Percentiles rank a stretch among this genome's conserved stretches.
Conservation (phyloP, 176 grass and related monocot species). For the Poa annua region DNA sequence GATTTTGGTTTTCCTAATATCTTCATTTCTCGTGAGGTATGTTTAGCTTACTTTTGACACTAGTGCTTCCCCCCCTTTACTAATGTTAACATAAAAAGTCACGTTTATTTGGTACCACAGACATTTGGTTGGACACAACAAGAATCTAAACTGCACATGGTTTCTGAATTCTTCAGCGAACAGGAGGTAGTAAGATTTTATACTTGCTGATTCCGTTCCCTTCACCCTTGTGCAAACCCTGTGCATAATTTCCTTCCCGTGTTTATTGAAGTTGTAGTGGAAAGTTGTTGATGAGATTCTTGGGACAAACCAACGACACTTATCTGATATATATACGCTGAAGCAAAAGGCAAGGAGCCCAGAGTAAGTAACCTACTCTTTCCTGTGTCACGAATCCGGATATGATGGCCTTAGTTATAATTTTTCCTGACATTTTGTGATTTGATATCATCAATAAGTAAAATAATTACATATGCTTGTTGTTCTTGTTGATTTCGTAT, state of each 20-base stretch:
- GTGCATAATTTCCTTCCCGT: slow-evolving; percentile 60
- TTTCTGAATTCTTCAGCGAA: slow-evolving; percentile 89
- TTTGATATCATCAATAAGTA: background rate
- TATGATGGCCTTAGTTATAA: slow-evolving; percentile 2
- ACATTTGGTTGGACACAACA: slow-evolving; percentile 88
- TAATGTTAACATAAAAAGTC: background rate
- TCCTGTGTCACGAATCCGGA: background rate
- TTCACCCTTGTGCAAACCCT: slow-evolving; percentile 20
- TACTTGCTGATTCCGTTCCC: slow-evolving; percentile 28
- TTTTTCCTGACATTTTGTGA: background rate
- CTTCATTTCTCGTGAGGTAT: slow-evolving; percentile 99
- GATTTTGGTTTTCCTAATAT: slow-evolving; percentile 96
- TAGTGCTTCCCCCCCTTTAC: background rate
- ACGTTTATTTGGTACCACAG: slow-evolving; percentile 51
- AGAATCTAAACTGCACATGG: slow-evolving; percentile 95
- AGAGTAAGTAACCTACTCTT: slow-evolving; percentile 53
- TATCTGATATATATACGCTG: slow-evolving; percentile 89
- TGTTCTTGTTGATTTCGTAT: background rate
- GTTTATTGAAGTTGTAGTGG: slow-evolving; percentile 99
- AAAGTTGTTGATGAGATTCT: slow-evolving; percentile 95
- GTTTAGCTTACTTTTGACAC: slow-evolving; percentile 12
- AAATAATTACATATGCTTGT: background rate
- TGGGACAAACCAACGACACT: slow-evolving; percentile 80
- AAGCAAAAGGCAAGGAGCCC: slow-evolving; percentile 68
- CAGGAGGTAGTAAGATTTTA: slow-evolving; percentile 75